Conservation (phyloP, 1,284 basidiomycete genomes). For the Anthracocystis walkeri region DNA sequence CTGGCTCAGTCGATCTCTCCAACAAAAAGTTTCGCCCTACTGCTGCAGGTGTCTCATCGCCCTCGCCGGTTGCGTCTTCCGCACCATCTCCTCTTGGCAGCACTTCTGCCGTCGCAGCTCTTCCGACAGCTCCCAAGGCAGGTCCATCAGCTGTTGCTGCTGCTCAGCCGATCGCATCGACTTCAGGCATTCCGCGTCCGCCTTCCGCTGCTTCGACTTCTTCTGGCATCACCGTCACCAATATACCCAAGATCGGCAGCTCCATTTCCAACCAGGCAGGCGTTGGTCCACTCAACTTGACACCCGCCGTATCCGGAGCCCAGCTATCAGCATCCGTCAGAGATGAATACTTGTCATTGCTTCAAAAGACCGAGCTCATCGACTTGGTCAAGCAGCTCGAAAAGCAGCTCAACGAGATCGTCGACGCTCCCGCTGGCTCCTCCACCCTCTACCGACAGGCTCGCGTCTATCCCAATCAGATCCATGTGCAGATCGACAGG, state of each 20-base stretch:
- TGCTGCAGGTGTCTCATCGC: neutral
- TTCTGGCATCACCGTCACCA: conserved; percentile 44
- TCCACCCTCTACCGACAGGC: conserved; percentile 46
- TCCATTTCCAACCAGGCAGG: conserved; percentile 41
- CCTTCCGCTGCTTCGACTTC: conserved; percentile 8
- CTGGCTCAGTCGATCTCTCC: conserved; percentile 27
- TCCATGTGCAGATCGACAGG: conserved; percentile 39
- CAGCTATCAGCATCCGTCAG: conserved; percentile 14
- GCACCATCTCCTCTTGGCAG: conserved; percentile 11
- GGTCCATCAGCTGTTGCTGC: neutral
- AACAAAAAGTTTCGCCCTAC: conserved; percentile 35
- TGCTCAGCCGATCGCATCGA: neutral
- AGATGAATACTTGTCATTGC: conserved; percentile 45
- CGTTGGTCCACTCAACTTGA: conserved; percentile 34
- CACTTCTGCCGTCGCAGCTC: conserved; percentile 1
- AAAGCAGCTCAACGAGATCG: conserved; percentile 39
- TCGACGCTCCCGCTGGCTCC: conserved; percentile 35
- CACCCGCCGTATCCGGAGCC: conserved; percentile 39
- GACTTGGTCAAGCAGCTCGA: conserved; percentile 51
- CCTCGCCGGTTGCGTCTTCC: conserved; percentile 7
- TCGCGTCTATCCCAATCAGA: conserved; percentile 45
- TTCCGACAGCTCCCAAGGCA: conserved; percentile 4
- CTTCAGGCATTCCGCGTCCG: conserved; percentile 8
- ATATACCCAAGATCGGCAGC: conserved; percentile 47
- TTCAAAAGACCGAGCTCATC: conserved; percentile 48